A percentile compares a stretch with the other conserved stretches of the same genome.
Conservation (phyloP, 345 rosid genomes). For the Salix dunnii region DNA sequence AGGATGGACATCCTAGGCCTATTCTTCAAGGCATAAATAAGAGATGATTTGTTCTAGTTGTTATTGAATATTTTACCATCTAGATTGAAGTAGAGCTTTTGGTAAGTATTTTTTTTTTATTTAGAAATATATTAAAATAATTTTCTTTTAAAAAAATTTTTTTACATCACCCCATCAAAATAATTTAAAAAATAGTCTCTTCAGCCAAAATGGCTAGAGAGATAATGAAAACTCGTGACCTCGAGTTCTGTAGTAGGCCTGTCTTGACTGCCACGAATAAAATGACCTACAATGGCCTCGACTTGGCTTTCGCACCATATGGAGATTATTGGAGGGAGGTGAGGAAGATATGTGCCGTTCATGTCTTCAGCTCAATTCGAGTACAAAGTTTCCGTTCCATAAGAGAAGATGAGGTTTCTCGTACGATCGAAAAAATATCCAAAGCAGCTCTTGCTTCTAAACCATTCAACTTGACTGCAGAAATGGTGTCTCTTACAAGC, state of each 20-base stretch:
- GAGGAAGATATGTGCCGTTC: not conserved
- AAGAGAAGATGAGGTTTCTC: constrained; percentile 40
- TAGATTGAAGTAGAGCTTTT: too few relatives aligned
- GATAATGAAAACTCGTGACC: constrained; percentile 39
- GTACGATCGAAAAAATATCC: constrained; percentile 26
- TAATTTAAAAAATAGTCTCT: too few relatives aligned
- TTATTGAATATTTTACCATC: too few relatives aligned
- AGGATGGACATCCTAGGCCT: too few relatives aligned
- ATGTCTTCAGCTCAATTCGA: constrained; percentile 33
- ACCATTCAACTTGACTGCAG: too few relatives aligned
- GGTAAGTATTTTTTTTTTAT: too few relatives aligned
- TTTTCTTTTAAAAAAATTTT: too few relatives aligned
- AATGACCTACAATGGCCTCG: constrained; percentile 43
- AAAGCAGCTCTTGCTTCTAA: not conserved
- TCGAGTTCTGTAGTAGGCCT: constrained; percentile 46
- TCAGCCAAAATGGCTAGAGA: constrained; percentile 42
- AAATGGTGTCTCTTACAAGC: not conserved
- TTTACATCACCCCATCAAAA: too few relatives aligned
- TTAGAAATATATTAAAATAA: too few relatives aligned
- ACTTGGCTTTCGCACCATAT: constrained; percentile 44
- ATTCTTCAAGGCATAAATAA: too few relatives aligned
- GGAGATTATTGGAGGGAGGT: constrained; percentile 42
- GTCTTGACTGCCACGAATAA: constrained; percentile 21
- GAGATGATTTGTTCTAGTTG: too few relatives aligned
- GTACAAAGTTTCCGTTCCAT: constrained; percentile 34